Conservation (phyloP, 2,329 filamentous ascomycete species). For the Fusarium verrucosum region DNA sequence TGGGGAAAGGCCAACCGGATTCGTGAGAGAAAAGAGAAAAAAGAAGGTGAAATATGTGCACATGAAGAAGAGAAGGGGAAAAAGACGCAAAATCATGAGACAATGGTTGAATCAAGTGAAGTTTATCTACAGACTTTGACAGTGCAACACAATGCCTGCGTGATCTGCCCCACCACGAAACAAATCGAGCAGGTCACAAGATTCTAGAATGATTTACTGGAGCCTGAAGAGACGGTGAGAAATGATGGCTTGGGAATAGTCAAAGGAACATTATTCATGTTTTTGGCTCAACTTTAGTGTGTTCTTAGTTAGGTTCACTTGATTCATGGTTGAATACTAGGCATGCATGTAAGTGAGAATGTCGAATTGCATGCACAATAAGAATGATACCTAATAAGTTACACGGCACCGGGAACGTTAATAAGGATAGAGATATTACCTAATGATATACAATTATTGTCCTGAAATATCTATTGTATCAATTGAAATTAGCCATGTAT, state of each 20-base stretch:
- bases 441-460: neutral
- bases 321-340: neutral
- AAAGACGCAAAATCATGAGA: neutral
- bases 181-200: constrained; percentile 36
- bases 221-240: constrained; percentile 30
- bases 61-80: neutral
- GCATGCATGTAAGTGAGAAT: neutral
- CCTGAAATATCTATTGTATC: no score
- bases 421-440: neutral
- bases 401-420: neutral
- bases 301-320: neutral
- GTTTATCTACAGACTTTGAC: constrained; percentile 27
- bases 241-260: neutral
- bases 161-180: constrained; percentile 36
- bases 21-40: neutral
- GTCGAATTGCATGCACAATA: no score
- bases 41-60: neutral
- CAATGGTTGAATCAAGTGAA: constrained; percentile 8
- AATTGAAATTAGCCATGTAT: no score
- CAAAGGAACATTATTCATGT: neutral
- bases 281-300: neutral
- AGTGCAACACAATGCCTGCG: constrained; percentile 24
- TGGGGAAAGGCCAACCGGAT: neutral
- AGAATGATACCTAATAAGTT: no score
- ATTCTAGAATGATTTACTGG: constrained; percentile 24